Base-by-base conservation (phyloP, 768 basidiomycete genomes). In the Psilocybe cyanescens region DNA sequence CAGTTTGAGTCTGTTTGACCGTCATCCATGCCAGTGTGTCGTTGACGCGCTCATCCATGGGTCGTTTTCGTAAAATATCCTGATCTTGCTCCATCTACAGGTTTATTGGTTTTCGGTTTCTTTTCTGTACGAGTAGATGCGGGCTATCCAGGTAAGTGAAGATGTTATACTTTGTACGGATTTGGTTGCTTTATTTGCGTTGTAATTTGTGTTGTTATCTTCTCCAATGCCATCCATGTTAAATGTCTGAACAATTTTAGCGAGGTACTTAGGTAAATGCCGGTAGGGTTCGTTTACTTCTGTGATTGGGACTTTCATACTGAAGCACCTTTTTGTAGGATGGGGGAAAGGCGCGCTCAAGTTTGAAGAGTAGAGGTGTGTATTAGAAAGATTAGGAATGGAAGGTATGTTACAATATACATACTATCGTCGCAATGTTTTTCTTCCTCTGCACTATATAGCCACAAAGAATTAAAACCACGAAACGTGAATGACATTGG, bases 31-130 rank as follows among this genome's bases (percentile, higher is more conserved):
- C 24, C 24, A 24, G 24, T 24, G 24, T 24, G 24, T 24, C 2
- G 24, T 24, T 24, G 87, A 89, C 61, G 86, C 86, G 2, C 73
- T 89, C 59, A 84, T 89, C 47, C 87, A 89, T 68, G 87, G 87
- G 33, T 84, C 85, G 35, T 88, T 85, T 70, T 82, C 86, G 19
- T 87, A 70, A 79, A 29, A 1, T n/a, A 35, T 30, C 47, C 11
- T 6, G n/a, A n/a, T 6, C 16, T 47, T 39, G 14, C 37, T 3
- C 14, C 3, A 8, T 39, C 14, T 44, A 11, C 6, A 4, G 7
- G 41, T 24, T 14, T 16, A 44, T 44, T 44, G 41, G 14, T 44
- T 39, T 24, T 24, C 24, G 24, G 24, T 24, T 19, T 24, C n/a
- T 12, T 44, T 44, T 44, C 14, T 44, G 41, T 44, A 44, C 41